A percentile compares a stretch with the other conserved stretches of the same genome.
phyloP scores from a whole-genome alignment of 768 basidiomycete genomes.

The Suillus tomentosus region DNA sequence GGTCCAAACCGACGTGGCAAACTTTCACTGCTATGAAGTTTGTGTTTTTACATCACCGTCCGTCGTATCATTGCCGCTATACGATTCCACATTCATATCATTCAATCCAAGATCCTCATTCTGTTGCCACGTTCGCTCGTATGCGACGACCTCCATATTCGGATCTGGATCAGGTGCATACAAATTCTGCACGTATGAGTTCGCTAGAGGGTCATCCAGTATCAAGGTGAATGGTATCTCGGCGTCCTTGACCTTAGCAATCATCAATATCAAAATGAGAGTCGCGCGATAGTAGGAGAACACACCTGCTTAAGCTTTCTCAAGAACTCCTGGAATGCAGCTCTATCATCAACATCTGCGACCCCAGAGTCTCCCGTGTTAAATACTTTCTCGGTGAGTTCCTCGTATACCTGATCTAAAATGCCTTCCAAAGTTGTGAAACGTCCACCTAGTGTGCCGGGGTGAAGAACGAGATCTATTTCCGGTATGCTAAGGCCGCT shows the following conservation, averaged over 20 bases:
- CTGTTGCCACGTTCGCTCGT: constrained; percentile 86
- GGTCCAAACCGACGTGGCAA: not conserved
- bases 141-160: constrained; percentile 81
- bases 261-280: constrained; percentile 10
- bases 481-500: constrained; percentile 90
- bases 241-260: constrained; percentile 69
- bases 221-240: constrained; percentile 86
- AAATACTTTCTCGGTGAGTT: constrained; percentile 87
- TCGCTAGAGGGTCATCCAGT: constrained; percentile 92
- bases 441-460: constrained; percentile 93
- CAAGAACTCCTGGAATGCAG: constrained; percentile 77
- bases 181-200: constrained; percentile 93
- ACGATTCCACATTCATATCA: constrained; percentile 75
- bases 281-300: constrained; percentile 3
- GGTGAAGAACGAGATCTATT: constrained; percentile 87
- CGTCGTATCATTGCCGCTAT: constrained; percentile 13
- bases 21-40: constrained; percentile 8
- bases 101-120: constrained; percentile 95
- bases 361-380: constrained; percentile 64
- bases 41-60: constrained; percentile 6
- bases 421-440: constrained; percentile 98
- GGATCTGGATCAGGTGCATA: constrained; percentile 98
- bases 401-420: constrained; percentile 91
- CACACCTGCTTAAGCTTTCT: constrained; percentile 70
- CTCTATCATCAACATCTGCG: constrained; percentile 45